Percentiles rank a stretch among this genome's conserved stretches.
phyloP scores from a whole-genome alignment of 257 asterid species.

The Solanum peruvianum region DNA sequence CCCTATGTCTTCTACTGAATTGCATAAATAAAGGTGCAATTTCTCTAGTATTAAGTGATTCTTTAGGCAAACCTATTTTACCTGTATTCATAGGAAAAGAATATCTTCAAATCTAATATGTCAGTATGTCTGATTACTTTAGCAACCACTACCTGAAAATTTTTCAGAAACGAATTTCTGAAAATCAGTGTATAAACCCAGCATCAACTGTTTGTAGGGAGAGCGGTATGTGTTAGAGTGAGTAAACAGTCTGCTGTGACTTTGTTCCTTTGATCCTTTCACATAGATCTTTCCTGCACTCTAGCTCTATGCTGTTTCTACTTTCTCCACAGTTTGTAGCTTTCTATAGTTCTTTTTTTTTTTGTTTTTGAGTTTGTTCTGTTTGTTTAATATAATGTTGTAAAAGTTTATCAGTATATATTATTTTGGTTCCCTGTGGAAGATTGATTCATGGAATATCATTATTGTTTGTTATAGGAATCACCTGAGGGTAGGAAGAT shows the following conservation, averaged over 20 bases:
- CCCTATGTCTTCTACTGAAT: background rate
- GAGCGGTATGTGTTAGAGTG: background rate
- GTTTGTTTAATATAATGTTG: background rate
- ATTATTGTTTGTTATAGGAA: conserved; percentile 33
- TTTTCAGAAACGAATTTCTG: background rate
- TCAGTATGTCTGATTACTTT: background rate
- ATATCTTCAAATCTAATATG: background rate
- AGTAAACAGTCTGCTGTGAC: background rate
- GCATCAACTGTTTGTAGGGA: background rate
- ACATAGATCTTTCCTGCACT: background rate
- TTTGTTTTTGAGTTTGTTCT: background rate
- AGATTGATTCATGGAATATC: background rate
- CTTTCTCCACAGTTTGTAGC: background rate
- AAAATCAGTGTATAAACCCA: background rate
- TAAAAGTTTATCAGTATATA: background rate
- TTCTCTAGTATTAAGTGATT: background rate
- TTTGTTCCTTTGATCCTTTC: background rate
- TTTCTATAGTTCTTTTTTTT: background rate
- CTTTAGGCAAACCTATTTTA: background rate
- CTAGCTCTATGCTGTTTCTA: background rate
- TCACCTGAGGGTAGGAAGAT: conserved; percentile 68
- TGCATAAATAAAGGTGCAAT: background rate
- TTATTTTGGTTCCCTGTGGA: background rate
- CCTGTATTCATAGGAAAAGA: background rate
- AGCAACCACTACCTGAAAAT: background rate